Conservation (phyloP, 768 basidiomycete genomes). For the Russula abietina region DNA sequence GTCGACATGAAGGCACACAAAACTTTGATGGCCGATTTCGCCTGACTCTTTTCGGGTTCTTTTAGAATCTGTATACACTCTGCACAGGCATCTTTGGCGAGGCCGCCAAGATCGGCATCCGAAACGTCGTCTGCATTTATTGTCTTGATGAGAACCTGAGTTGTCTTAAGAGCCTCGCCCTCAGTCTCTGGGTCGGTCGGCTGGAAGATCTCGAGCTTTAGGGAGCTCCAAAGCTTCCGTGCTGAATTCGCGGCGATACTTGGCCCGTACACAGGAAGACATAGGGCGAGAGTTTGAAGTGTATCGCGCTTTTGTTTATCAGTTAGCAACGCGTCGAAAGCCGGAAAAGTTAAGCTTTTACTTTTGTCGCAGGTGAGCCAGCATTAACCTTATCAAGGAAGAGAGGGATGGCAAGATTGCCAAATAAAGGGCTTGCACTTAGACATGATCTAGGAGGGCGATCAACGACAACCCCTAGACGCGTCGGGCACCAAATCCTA, state of each 20-base stretch:
- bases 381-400: slow-evolving; percentile 89
- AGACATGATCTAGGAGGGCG: slow-evolving; percentile 52
- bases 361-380: slow-evolving; percentile 79
- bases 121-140: slow-evolving; percentile 49
- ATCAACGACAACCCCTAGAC: neutral
- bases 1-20: slow-evolving; percentile 72
- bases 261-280: slow-evolving; percentile 81
- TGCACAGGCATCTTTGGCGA: slow-evolving; percentile 69
- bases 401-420: slow-evolving; percentile 75
- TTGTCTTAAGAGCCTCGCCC: slow-evolving; percentile 61
- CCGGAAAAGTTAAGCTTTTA: slow-evolving; percentile 30
- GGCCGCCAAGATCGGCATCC: slow-evolving; percentile 40
- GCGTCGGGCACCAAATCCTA: slow-evolving; percentile 28
- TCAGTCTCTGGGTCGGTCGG: slow-evolving; percentile 77
- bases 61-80: slow-evolving; percentile 76
- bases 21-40: slow-evolving; percentile 80
- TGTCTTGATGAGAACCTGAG: slow-evolving; percentile 66
- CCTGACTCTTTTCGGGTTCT: slow-evolving; percentile 92
- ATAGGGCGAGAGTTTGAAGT: slow-evolving; percentile 65
- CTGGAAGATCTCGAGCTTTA: slow-evolving; percentile 96
- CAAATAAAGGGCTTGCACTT: slow-evolving; percentile 74
- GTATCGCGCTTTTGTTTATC: slow-evolving; percentile 67
- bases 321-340: slow-evolving; percentile 4
- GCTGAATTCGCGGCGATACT: slow-evolving; percentile 54
- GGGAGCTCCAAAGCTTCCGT: slow-evolving; percentile 78